A percentile compares a stretch with the other conserved stretches of the same genome.
Conservation (phyloP, 495 filamentous ascomycete genomes). For the Penicillium diatomitis region DNA sequence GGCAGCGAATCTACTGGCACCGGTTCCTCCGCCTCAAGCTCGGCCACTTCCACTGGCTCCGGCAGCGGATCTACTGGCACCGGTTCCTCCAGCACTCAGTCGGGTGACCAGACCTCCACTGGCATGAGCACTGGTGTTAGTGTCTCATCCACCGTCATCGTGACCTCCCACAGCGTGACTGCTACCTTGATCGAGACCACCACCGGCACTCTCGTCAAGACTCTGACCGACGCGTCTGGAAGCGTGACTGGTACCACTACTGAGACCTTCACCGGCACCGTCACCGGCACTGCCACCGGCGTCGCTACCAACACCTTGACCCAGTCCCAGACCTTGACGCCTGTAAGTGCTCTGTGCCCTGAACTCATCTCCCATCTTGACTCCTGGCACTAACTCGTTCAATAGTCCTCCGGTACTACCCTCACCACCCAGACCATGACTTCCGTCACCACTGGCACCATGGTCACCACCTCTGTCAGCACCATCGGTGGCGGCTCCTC, state of each 20-base stretch:
- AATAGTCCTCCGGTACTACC: neutral
- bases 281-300: neutral
- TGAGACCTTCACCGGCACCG: neutral
- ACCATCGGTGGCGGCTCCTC: slow-evolving; percentile 14
- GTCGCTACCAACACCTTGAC: neutral
- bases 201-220: too few species aligned
- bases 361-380: neutral
- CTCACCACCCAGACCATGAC: slow-evolving; percentile 1
- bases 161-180: neutral
- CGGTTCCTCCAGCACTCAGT: neutral
- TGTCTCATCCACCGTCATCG: neutral
- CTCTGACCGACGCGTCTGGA: too few species aligned
- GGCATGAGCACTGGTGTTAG: slow-evolving; percentile 1
- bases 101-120: neutral
- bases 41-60: neutral
- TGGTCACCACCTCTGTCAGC: slow-evolving; percentile 8
- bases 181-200: too few species aligned
- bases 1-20: slow-evolving; percentile 8
- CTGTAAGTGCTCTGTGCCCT: neutral
- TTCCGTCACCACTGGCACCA: slow-evolving; percentile 4
- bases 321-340: neutral
- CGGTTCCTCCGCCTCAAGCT: slow-evolving; percentile 1
- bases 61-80: slow-evolving; percentile 8
- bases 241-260: too few species aligned
- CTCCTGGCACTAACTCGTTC: neutral